Evolutionary conservation across 139 green algal genomes (phyloP), one percentile per base, ranked within the genome.

Genomic region (Closterium sp.): DNA sequence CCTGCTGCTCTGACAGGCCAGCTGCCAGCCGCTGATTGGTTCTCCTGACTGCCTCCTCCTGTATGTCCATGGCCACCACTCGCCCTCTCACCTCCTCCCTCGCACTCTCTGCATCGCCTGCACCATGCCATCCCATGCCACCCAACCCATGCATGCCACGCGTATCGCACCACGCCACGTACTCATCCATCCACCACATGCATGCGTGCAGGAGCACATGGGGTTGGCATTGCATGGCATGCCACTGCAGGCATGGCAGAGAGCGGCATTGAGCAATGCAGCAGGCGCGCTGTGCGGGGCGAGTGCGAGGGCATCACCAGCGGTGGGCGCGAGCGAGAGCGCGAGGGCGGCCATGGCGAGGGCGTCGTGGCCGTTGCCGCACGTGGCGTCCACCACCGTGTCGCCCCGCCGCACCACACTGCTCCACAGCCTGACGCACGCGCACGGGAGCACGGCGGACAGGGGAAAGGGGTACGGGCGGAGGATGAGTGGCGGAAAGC

Each of bases 361-460:
- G 88, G 86, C 34, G 31, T 93, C 90, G 33, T 92, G 87, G 4
- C 90, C 90, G 87, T 93, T 93, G 86, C 90, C 90, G 69, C 90
- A 93, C n/a, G 90, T 93, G 16, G 86, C 86, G 31, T 93, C 90
- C 86, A 93, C 90, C 30, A 90, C 90, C 8, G 81, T 84, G 86
- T 93, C 90, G 23, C 90, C 90, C 5, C 87, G 90, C 36, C 90
- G 86, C 86, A 91, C 90, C n/a, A 93, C 87, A 31, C 86, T 87
- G 7, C 43, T 28, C 90, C 90, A 93, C 91, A 93, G n/a, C 36
- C 89, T 91, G 89, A 69, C 8, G 12, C 43, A 9, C 43, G 7
- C 43, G 43, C 43, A 69, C 8, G 8, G 23, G 8, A 69, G 9
- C 12, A 69, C 43, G 43, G 10, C 43, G 8, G 43, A 16, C 43